Conservation (phyloP, 805 yeast species). For the Pachysolen tannophilus region DNA sequence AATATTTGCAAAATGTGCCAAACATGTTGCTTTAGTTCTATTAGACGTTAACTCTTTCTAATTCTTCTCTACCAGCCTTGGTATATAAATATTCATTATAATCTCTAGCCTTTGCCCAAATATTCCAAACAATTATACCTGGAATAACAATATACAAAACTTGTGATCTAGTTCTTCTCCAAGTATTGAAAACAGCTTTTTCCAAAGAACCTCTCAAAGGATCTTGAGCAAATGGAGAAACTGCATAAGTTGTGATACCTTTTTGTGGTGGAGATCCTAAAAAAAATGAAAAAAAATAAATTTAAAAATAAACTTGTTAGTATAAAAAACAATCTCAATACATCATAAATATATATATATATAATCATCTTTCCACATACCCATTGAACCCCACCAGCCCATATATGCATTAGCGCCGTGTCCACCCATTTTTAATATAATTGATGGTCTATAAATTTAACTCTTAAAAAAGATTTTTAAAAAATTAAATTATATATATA, state of each 20-base stretch:
- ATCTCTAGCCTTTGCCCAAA: constrained; percentile 83
- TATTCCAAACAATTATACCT: constrained; percentile 68
- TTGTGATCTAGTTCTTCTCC: constrained; percentile 90
- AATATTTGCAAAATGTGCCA: no score
- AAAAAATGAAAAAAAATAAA: no score
- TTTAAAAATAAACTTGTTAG: constrained; percentile 3
- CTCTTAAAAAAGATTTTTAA: no score
- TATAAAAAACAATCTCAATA: not conserved
- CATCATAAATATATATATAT: not conserved
- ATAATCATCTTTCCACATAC: no score
- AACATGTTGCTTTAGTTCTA: no score
- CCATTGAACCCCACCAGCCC: constrained; percentile 98
- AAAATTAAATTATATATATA: no score
- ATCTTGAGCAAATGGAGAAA: constrained; percentile 88
- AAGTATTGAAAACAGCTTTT: constrained; percentile 83
- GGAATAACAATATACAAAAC: constrained; percentile 73
- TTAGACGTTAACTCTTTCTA: constrained; percentile 51
- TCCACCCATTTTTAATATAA: constrained; percentile 56
- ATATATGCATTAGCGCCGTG: constrained; percentile 61
- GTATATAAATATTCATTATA: constrained; percentile 93
- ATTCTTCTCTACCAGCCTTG: constrained; percentile 95
- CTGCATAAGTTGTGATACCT: constrained; percentile 79
- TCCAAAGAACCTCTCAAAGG: constrained; percentile 84
- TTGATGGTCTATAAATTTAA: constrained; percentile 7
- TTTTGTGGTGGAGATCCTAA: constrained; percentile 78